phyloP scores from a whole-genome alignment of 495 filamentous ascomycete genomes.

The Talaromyces trachyspermus region DNA sequence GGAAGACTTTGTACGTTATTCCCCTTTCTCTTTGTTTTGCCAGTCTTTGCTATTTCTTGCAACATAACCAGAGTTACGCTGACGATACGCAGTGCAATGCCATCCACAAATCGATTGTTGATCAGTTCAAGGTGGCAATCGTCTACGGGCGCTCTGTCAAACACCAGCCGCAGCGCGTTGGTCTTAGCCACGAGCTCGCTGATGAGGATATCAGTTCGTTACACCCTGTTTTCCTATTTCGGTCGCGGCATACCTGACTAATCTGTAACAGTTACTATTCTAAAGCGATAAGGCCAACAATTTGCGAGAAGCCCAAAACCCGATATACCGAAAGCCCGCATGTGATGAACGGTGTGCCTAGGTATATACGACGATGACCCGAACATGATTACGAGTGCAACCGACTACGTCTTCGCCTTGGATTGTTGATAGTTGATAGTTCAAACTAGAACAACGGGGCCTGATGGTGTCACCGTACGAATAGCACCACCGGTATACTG shows the following conservation, averaged over 20 bases:
- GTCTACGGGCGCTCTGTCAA: constrained; percentile 97
- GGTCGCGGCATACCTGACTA: constrained; percentile 20
- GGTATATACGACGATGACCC: too few relatives aligned
- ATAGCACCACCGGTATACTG: too few relatives aligned
- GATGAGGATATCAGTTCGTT: constrained; percentile 95
- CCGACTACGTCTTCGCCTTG: too few relatives aligned
- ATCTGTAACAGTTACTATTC: constrained; percentile 67
- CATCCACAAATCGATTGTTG: constrained; percentile 92
- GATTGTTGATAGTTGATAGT: not conserved
- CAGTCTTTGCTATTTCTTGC: too few relatives aligned
- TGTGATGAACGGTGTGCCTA: constrained; percentile 12
- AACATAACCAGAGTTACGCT: too few relatives aligned
- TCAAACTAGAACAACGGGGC: not conserved
- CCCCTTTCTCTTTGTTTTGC: too few relatives aligned
- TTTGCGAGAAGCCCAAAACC: too few relatives aligned
- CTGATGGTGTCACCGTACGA: too few relatives aligned
- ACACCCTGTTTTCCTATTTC: constrained; percentile 6
- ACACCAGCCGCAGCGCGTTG: constrained; percentile 96
- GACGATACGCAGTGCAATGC: constrained; percentile 68
- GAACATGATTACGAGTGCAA: too few relatives aligned
- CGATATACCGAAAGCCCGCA: constrained; percentile 21
- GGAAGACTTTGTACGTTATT: constrained; percentile 83
- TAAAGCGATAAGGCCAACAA: constrained; percentile 66
- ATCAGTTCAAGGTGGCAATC: constrained; percentile 90
- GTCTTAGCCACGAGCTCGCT: constrained; percentile 80